A percentile compares a stretch with the other conserved stretches of the same genome.
Evolutionary conservation across 257 asterid species (phyloP).

Genomic region (Solanum rostratum): DNA sequence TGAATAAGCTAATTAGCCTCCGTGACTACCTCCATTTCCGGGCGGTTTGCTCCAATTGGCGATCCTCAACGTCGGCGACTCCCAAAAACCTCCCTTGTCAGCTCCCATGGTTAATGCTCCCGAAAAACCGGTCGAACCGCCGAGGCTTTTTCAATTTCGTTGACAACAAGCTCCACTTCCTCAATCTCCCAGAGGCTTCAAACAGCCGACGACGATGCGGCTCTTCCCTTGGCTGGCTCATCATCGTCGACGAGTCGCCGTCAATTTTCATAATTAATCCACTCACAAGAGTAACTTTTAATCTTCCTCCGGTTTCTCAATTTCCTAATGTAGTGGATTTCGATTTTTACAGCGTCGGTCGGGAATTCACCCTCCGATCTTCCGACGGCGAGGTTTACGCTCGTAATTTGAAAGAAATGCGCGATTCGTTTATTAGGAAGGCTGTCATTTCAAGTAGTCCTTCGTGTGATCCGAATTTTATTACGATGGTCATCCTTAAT

Average conservation of each 20-base stretch:
- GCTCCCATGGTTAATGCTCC: conserved; percentile 89
- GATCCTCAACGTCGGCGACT: conserved; percentile 31
- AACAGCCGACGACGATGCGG: conserved; percentile 58
- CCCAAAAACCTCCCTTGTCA: conserved; percentile 54
- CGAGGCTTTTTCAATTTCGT: conserved; percentile 44
- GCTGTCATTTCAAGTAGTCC: conserved; percentile 54
- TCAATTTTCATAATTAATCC: conserved; percentile 56
- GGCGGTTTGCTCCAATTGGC: conserved; percentile 49
- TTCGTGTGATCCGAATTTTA: conserved; percentile 11
- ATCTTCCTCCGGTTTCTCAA: conserved; percentile 48
- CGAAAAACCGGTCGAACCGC: conserved; percentile 27
- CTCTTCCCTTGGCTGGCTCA: conserved; percentile 66
- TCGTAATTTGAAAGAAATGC: conserved; percentile 44
- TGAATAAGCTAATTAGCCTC: conserved; percentile 23
- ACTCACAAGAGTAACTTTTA: conserved; percentile 40
- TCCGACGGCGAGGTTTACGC: conserved; percentile 14
- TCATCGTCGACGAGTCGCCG: conserved; percentile 65
- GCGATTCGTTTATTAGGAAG: conserved; percentile 56
- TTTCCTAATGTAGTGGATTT: conserved; percentile 51
- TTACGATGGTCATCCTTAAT: conserved; percentile 44
- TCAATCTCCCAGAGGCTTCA: conserved; percentile 55
- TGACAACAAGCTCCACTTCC: conserved; percentile 24
- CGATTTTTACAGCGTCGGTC: conserved; percentile 44
- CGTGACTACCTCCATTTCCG: conserved; percentile 65
- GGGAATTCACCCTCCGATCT: conserved; percentile 44